Evolutionary conservation across 768 basidiomycete genomes (phyloP), one percentile per base, ranked within the genome.

Genomic region (Leccinellum luteum): DNA sequence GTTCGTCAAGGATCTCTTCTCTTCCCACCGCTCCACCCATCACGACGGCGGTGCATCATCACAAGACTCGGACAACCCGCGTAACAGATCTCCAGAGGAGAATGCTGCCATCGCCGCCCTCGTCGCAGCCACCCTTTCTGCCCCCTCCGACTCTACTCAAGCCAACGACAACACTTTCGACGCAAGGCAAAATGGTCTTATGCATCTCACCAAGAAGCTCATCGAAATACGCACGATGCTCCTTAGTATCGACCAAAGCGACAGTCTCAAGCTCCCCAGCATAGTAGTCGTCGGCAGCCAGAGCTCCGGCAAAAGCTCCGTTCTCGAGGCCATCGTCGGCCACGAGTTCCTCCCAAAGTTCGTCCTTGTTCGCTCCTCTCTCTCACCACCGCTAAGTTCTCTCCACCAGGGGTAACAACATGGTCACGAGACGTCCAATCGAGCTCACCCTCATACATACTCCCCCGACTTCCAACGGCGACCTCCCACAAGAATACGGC

Each of bases 251-350:
- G 97, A 98, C 74, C 94, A 98, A 73, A 94, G 89, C 61, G 96
- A 98, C 62, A 84, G 88, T 7, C 81, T 99, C 64, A 98, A 94
- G 66, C 77, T 99, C 19, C 97, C 97, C 2, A 96, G 94, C 65
- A 98, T 99, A 60, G 97, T 98, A 44, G 97, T 98, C 48, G 91
- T 99, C 60, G 97, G 97, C 12, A 96, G 93, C 71, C 97, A 99
- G 76, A 97, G 94, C 72, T 95, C 93, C 2, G 97, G 97, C 12
- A 99, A 99, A 79, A 98, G 94, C 65, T 95, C 93, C 27, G 97
- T 99, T 0, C 75, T 99, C 59, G 97, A 99, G 73, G 89, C 97
- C 6, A 91, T 99, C 59, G 97, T 99, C 28, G 97, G 97, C 0
- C 93, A 97, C 57, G 94, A 98, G 72, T 99, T 99, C 70, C 77